Conservation (phyloP, 345 rosid genomes). For the Turritis glabra region DNA sequence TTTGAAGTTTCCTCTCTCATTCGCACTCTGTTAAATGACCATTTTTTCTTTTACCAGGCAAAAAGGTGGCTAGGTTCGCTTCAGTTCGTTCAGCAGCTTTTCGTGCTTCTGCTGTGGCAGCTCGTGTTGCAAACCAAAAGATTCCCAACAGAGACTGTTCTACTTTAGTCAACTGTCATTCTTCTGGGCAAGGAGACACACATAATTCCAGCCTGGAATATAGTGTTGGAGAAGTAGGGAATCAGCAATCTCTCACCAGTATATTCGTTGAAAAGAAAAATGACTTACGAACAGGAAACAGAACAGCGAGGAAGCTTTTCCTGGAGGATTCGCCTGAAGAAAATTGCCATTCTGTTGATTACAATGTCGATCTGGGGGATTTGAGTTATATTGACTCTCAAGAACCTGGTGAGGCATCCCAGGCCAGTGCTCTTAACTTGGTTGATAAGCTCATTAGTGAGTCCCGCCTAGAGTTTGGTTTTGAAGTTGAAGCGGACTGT, state of each 20-base stretch:
- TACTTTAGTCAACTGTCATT: slow-evolving; percentile 30
- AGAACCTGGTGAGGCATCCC: slow-evolving; percentile 85
- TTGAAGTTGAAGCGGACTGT: slow-evolving; percentile 42
- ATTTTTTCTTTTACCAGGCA: slow-evolving; percentile 9
- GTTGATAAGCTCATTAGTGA: slow-evolving; percentile 74
- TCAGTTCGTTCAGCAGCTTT: slow-evolving; percentile 72
- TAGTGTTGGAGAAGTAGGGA: slow-evolving; percentile 40
- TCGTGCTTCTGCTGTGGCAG: slow-evolving; percentile 67
- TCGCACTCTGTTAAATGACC: background rate
- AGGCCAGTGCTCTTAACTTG: slow-evolving; percentile 68
- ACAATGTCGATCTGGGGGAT: background rate
- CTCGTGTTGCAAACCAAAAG: slow-evolving; percentile 40
- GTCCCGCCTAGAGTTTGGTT: slow-evolving; percentile 46
- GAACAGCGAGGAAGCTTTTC: slow-evolving; percentile 64
- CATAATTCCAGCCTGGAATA: slow-evolving; percentile 30
- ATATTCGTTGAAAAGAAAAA: slow-evolving; percentile 31
- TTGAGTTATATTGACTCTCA: slow-evolving; percentile 82
- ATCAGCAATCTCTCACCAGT: slow-evolving; percentile 33
- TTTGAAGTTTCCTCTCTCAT: slow-evolving; percentile 20
- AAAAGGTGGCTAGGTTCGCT: slow-evolving; percentile 50
- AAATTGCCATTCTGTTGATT: slow-evolving; percentile 23
- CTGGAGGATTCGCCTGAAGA: slow-evolving; percentile 42
- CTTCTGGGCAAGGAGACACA: slow-evolving; percentile 41
- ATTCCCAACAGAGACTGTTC: slow-evolving; percentile 32
- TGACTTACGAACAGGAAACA: slow-evolving; percentile 37